Percentiles rank a stretch among this genome's conserved stretches.
phyloP scores from a whole-genome alignment of 2,329 filamentous ascomycete species.

The Hymenoscyphus linearis region DNA sequence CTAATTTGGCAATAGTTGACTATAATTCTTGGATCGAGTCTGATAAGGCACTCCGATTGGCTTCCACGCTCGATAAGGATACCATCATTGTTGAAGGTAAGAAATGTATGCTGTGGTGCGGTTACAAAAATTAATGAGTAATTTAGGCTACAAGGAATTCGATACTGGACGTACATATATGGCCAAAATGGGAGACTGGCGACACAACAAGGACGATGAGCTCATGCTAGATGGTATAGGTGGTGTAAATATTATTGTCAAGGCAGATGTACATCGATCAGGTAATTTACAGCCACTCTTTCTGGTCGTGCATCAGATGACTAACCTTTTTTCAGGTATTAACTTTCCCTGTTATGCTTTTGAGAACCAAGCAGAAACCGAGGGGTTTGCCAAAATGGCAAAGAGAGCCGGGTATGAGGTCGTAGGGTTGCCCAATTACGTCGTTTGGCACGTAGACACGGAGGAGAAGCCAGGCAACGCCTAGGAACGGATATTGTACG shows the following conservation, averaged over 20 bases:
- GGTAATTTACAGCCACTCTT: slow-evolving; percentile 45
- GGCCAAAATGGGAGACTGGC: slow-evolving; percentile 87
- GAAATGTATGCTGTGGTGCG: neutral
- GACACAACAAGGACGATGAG: slow-evolving; percentile 85
- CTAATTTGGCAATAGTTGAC: slow-evolving; percentile 59
- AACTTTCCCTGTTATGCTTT: slow-evolving; percentile 97
- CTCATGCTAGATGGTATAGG: slow-evolving; percentile 92
- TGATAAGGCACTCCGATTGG: slow-evolving; percentile 71
- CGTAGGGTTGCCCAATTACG: slow-evolving; percentile 89
- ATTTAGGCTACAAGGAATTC: slow-evolving; percentile 81
- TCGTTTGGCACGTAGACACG: slow-evolving; percentile 98
- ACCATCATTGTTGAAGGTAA: slow-evolving; percentile 81
- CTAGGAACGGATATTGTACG: slow-evolving; percentile 20
- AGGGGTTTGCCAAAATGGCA: slow-evolving; percentile 98
- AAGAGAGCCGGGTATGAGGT: slow-evolving; percentile 93
- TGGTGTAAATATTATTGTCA: slow-evolving; percentile 95
- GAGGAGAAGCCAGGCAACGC: slow-evolving; percentile 84
- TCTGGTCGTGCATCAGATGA: neutral
- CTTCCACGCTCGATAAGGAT: slow-evolving; percentile 69
- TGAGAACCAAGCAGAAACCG: slow-evolving; percentile 97
- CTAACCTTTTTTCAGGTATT: slow-evolving; percentile 58
- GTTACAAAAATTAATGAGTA: slow-evolving; percentile 11
- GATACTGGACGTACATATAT: slow-evolving; percentile 87
- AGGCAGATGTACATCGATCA: slow-evolving; percentile 93
- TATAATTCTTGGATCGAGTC: slow-evolving; percentile 99